Conservation (phyloP, 2,329 filamentous ascomycete species). For the Beauveria sp. region DNA sequence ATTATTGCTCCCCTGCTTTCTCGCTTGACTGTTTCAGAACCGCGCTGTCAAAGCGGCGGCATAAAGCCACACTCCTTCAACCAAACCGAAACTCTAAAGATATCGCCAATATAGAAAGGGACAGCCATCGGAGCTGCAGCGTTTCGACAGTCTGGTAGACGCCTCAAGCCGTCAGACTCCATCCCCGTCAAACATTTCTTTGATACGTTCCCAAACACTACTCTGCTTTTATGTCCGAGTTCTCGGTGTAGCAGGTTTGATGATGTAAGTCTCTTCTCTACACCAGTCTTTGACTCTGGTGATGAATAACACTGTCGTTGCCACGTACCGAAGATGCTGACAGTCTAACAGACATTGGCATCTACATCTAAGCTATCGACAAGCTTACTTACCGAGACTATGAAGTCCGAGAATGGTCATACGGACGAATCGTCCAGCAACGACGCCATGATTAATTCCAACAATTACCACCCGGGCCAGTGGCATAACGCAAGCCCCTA, state of each 20-base stretch:
- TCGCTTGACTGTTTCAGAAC: neutral
- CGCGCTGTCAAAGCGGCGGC: neutral
- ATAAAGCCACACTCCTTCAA: neutral
- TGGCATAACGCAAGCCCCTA: conserved; percentile 56
- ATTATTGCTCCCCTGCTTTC: neutral
- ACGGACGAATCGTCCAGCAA: conserved; percentile 23
- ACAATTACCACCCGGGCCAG: conserved; percentile 27
- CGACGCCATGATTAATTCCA: conserved; percentile 17
- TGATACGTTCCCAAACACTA: no score
- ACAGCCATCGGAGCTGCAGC: neutral
- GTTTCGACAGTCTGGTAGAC: neutral
- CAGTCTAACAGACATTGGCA: neutral
- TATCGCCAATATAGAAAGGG: neutral
- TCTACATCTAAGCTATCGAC: neutral
- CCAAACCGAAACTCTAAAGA: neutral
- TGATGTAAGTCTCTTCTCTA: neutral
- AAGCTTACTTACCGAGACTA: conserved; percentile 9
- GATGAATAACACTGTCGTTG: neutral
- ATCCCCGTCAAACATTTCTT: neutral
- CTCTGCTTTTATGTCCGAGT: neutral
- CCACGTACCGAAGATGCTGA: neutral
- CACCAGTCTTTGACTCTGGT: neutral
- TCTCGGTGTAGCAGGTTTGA: neutral
- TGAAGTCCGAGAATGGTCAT: conserved; percentile 29
- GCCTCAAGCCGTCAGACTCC: neutral